phyloP scores from a whole-genome alignment of 441 rosid species.

The Syzygium malaccense region DNA sequence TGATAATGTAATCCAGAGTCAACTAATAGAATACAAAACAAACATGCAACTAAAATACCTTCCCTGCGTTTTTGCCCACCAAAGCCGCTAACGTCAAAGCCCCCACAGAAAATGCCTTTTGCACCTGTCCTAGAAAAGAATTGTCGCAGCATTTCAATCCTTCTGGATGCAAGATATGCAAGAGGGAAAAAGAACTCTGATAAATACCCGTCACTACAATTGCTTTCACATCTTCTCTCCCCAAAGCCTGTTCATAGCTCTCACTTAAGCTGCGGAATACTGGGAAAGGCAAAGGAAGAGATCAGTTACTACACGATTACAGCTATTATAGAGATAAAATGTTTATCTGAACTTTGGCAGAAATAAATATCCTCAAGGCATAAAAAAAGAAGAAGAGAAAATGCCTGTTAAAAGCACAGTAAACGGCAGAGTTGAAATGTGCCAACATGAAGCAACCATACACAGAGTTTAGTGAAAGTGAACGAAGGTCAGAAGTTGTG shows the following conservation, averaged over 20 bases:
- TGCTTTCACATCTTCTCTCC: slow-evolving; percentile 16
- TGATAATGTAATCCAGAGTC: background rate
- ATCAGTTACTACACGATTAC: background rate
- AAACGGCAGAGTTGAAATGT: background rate
- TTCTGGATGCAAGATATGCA: background rate
- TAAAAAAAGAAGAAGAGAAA: background rate
- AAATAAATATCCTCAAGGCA: background rate
- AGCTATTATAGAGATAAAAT: background rate
- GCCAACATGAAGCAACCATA: background rate
- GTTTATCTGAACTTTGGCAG: background rate
- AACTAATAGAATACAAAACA: background rate
- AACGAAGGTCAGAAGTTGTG: background rate
- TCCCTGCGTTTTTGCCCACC: background rate
- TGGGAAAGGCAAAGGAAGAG: background rate
- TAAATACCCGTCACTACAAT: slow-evolving; percentile 3
- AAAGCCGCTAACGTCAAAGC: slow-evolving; percentile 2
- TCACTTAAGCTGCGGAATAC: background rate
- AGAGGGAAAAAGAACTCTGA: background rate
- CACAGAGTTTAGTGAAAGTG: background rate
- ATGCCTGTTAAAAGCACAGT: background rate
- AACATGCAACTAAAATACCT: background rate
- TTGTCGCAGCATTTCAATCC: background rate
- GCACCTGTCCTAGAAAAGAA: background rate
- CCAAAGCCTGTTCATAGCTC: slow-evolving; percentile 2
- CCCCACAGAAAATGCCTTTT: slow-evolving; percentile 14